A percentile compares a stretch with the other conserved stretches of the same genome.
These are phyloP conservation scores for Penicillium concentricum DNA, from an alignment of 2,329 filamentous ascomycete species.

Conservation along the genomic window DNA sequence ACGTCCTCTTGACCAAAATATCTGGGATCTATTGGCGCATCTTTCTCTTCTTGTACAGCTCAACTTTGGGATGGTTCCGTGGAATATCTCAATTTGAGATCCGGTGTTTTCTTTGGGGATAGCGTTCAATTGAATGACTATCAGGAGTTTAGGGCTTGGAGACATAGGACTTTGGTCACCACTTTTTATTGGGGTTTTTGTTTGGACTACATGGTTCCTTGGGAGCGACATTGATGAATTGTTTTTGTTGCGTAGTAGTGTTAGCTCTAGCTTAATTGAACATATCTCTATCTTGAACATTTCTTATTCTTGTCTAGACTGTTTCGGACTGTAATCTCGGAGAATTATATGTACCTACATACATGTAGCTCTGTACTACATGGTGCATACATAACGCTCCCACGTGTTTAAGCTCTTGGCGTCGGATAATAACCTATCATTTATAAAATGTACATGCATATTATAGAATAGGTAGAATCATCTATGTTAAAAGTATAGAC, in stretches of 20 bases:
- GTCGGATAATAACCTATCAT: background rate
- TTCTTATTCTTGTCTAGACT: background rate
- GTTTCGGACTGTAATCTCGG: background rate
- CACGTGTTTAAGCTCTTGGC: background rate
- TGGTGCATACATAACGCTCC: background rate
- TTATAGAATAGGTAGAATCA: background rate
- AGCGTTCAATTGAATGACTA: constrained; percentile 12
- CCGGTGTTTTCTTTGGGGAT: constrained; percentile 17
- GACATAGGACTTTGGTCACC: constrained; percentile 13
- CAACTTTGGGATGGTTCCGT: constrained; percentile 20
- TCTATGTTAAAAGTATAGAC: background rate
- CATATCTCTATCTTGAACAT: constrained; percentile 12
- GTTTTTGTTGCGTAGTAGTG: constrained; percentile 8
- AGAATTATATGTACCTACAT: background rate
- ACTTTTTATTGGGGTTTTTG: constrained; percentile 7
- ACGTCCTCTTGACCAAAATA: constrained; percentile 7
- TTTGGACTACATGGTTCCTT: constrained; percentile 2
- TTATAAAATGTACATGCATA: background rate
- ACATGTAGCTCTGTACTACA: background rate
- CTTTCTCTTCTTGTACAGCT: constrained; percentile 27
- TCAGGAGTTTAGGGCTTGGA: constrained; percentile 21
- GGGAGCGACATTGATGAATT: constrained; percentile 10
- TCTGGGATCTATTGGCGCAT: constrained; percentile 17
- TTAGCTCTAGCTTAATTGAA: constrained; percentile 23
- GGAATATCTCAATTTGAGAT: constrained; percentile 22